phyloP scores from a whole-genome alignment of 495 filamentous ascomycete genomes.

The Annulohypoxylon stygium region DNA sequence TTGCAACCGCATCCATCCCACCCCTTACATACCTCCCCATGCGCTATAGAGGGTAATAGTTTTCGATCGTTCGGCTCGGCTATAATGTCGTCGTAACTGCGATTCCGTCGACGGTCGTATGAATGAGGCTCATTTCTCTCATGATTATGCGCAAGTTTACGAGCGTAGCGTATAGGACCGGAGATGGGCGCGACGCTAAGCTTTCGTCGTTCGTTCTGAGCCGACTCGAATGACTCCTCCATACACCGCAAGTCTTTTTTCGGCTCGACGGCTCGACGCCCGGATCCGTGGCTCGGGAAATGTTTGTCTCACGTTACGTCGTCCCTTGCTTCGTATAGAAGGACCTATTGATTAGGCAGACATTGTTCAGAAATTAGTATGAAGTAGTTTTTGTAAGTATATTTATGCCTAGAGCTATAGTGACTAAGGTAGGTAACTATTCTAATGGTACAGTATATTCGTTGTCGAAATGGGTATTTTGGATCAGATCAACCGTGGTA shows the following conservation, averaged over 20 bases:
- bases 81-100: constrained; percentile 7
- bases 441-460: constrained; percentile 10
- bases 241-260: constrained; percentile 11
- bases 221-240: background rate
- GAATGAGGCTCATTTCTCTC: constrained; percentile 11
- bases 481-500: constrained; percentile 12
- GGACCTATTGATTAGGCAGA: background rate
- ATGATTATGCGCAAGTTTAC: background rate
- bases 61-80: background rate
- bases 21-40: background rate
- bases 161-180: background rate
- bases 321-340: background rate
- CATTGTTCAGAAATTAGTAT: background rate
- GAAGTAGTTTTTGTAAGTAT: background rate
- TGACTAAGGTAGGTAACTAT: background rate
- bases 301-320: background rate
- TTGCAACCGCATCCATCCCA: constrained; percentile 10
- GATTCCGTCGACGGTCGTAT: constrained; percentile 15
- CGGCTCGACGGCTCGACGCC: background rate
- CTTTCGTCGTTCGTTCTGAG: background rate
- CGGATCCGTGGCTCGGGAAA: constrained; percentile 1
- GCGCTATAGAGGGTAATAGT: background rate
- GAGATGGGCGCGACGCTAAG: background rate
- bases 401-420: background rate
- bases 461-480: constrained; percentile 16